These are phyloP conservation scores for Coemansia umbellata DNA, from an alignment of 192 early-diverging fungal species.

Conservation along the genomic window DNA sequence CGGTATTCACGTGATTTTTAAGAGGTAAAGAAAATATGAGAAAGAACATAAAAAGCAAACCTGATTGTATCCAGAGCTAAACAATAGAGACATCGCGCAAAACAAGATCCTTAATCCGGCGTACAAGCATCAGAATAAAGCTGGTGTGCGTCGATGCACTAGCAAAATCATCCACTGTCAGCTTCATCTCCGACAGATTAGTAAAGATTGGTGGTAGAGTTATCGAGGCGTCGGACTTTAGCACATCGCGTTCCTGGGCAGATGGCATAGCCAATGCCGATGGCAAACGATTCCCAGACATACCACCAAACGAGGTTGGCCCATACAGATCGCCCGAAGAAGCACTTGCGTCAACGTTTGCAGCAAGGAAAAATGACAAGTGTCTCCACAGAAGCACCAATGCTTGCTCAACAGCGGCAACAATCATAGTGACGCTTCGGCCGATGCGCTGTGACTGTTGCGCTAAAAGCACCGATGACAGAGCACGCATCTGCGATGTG, in stretches of 20 bases:
- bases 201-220: constrained; percentile 35
- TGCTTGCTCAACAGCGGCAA: constrained; percentile 53
- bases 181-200: constrained; percentile 34
- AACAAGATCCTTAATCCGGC: constrained; percentile 43
- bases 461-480: constrained; percentile 34
- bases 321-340: background rate
- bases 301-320: background rate
- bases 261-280: constrained; percentile 18
- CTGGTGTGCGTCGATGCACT: constrained; percentile 30
- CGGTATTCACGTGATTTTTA: no score
- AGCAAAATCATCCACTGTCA: constrained; percentile 23
- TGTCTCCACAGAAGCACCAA: constrained; percentile 73
- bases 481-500: constrained; percentile 37
- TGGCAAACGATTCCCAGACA: background rate
- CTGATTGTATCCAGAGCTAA: no score
- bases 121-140: constrained; percentile 49
- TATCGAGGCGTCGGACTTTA: constrained; percentile 37
- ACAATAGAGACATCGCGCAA: constrained; percentile 28
- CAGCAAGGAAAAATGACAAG: constrained; percentile 53
- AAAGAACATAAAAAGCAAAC: background rate
- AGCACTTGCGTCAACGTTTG: background rate
- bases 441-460: constrained; percentile 40
- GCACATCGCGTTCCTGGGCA: constrained; percentile 28
- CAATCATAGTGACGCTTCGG: constrained; percentile 44
- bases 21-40: constrained; percentile 1